A percentile compares a stretch with the other conserved stretches of the same genome.
phyloP scores from a whole-genome alignment of 208 protist species.

The Trypanosoma vivax region DNA sequence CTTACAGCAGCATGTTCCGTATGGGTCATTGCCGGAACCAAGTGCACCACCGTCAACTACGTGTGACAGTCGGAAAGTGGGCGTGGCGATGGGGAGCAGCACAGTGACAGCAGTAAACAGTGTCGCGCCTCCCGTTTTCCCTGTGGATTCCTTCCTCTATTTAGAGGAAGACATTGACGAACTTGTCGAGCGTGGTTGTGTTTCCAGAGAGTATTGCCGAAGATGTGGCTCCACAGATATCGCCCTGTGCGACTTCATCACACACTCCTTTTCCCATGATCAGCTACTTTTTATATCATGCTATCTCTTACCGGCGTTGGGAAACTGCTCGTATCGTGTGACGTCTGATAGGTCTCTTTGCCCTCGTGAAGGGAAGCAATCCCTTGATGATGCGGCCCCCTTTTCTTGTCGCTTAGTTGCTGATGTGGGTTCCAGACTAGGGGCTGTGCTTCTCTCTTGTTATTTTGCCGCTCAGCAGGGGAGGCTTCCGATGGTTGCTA shows the following conservation, averaged over 20 bases:
- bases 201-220: conserved; percentile 65
- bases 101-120: neutral
- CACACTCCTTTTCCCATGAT: conserved; percentile 78
- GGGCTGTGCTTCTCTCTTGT: conserved; percentile 52
- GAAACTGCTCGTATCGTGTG: neutral
- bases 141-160: conserved; percentile 77
- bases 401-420: conserved; percentile 17
- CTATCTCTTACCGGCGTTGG: conserved; percentile 38
- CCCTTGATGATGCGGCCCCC: neutral
- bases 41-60: conserved; percentile 1
- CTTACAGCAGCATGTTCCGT: conserved; percentile 39
- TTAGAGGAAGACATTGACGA: conserved; percentile 58
- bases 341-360: conserved; percentile 1
- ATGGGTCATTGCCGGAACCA: conserved; percentile 36
- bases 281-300: conserved; percentile 72
- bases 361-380: neutral
- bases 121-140: conserved; percentile 34
- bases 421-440: conserved; percentile 82
- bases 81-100: neutral
- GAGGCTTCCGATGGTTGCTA: conserved; percentile 17
- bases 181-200: conserved; percentile 28
- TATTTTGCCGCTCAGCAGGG: conserved; percentile 48
- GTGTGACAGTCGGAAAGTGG: neutral
- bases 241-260: conserved; percentile 63
- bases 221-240: conserved; percentile 53